These are phyloP conservation scores for Ambrosiella beaveri DNA, from an alignment of 2,329 filamentous ascomycete species.

Conservation along the genomic window DNA sequence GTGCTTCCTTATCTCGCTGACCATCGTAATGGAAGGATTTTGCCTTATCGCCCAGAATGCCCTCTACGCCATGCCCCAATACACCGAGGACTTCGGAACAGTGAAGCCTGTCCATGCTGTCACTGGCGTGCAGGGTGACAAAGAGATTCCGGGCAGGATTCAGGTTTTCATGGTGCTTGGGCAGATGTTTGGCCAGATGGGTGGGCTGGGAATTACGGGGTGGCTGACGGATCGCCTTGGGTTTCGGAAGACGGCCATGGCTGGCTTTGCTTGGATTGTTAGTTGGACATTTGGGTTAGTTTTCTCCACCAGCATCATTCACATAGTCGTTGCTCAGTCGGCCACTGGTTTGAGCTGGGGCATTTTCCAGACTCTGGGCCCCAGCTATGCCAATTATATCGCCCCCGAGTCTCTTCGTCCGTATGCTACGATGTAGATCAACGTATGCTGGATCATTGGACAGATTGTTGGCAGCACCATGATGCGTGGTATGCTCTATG, in stretches of 20 bases:
- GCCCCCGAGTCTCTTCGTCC: constrained; percentile 19
- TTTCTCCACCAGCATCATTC: constrained; percentile 21
- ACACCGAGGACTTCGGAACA: constrained; percentile 18
- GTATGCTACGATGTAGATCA: constrained; percentile 24
- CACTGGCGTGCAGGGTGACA: constrained; percentile 12
- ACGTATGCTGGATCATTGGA: constrained; percentile 27
- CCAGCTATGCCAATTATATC: constrained; percentile 26
- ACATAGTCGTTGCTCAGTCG: constrained; percentile 24
- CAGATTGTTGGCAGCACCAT: constrained; percentile 26
- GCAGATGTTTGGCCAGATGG: constrained; percentile 27
- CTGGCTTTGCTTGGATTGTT: constrained; percentile 20
- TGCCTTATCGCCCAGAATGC: constrained; percentile 12
- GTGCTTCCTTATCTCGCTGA: constrained; percentile 13
- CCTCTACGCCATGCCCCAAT: constrained; percentile 18
- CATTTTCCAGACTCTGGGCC: constrained; percentile 23
- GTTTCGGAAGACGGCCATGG: constrained; percentile 25
- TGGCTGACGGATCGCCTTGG: constrained; percentile 24
- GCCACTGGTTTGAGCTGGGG: constrained; percentile 26
- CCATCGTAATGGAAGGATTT: constrained; percentile 14
- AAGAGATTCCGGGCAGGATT: constrained; percentile 28
- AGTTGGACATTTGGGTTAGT: constrained; percentile 26
- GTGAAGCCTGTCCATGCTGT: not conserved
- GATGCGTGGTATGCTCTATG: constrained; percentile 20
- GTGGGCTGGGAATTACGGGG: constrained; percentile 28
- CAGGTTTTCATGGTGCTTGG: constrained; percentile 28